Base-by-base conservation (phyloP, 2,329 filamentous ascomycete genomes). In the Sarocladiaceae sp. region DNA sequence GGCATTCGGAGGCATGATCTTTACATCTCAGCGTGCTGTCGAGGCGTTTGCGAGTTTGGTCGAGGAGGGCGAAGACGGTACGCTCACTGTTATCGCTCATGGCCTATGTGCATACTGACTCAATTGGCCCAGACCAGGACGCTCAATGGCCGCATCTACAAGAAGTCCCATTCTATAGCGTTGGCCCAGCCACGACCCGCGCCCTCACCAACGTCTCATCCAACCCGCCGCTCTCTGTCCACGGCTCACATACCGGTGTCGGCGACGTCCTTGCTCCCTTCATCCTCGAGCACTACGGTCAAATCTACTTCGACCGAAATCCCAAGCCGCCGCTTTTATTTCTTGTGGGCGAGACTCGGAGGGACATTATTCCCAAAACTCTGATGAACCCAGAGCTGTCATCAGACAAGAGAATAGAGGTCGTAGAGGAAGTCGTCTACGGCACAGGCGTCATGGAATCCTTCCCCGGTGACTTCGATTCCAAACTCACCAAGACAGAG, bases 341-440 rank as follows among this genome's bases (percentile, higher is more conserved):
- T 66, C 79, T 95, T 13, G 91, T 96, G 0, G 94, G 94, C 18
- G 93, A 97, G 65, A 88, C 92, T 64, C 81, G 91, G 52, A 76
- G 94, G 40, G 94, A 97, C 65, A 83, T 96, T 58, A 96, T 99
- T 57, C 92, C 94, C 1, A 88, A 81, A 60, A 90, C 82, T 1
- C 72, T 97, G 33, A 88, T 84, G 75, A 78, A 80, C 35, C 63
- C 72, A 0, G 60, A 64, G 0, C 69, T 91, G 8, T 67, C 77
- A 0, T 57, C 64, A 0, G 63, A 72, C 13, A 67, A 69, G 50
- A 74, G 80, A 47, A 87, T 94, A 20, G 68, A 67, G 7, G 87
- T 97, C 1, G 80, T 87, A 33, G 92, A 97, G 67, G 64, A 90
- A 7, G 83, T 93, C 2, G 85, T 97, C 12, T 99, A 99, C 64